Percentiles rank a stretch among this genome's conserved stretches.
Evolutionary conservation across 2,329 filamentous ascomycete species (phyloP).

Genomic region (Hypomyces rosellus): DNA sequence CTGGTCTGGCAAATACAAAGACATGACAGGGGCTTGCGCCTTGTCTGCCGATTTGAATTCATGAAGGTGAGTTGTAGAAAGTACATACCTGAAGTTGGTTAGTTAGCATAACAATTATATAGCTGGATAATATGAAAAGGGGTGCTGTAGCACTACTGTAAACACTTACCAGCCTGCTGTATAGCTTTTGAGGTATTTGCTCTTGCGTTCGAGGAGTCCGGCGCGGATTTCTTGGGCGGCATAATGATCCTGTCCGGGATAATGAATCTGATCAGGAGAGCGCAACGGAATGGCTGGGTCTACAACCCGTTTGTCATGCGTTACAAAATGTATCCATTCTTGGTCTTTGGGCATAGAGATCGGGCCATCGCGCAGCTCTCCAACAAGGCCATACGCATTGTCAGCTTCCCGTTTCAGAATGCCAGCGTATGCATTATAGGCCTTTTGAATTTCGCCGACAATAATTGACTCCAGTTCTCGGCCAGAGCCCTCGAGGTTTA

Average conservation of each 20-base stretch:
- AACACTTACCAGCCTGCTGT: conserved; percentile 77
- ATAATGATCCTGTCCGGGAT: conserved; percentile 83
- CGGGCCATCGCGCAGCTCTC: conserved; percentile 76
- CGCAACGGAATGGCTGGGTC: conserved; percentile 76
- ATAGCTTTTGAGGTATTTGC: conserved; percentile 97
- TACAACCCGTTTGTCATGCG: conserved; percentile 76
- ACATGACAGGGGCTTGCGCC: conserved; percentile 89
- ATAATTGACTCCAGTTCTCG: conserved; percentile 94
- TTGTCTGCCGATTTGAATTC: conserved; percentile 99
- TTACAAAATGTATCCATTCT: conserved; percentile 83
- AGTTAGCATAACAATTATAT: background rate
- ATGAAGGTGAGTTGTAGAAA: conserved; percentile 93
- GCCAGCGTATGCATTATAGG: conserved; percentile 87
- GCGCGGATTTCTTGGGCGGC: conserved; percentile 78
- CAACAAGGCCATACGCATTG: conserved; percentile 67
- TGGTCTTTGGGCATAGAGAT: conserved; percentile 90
- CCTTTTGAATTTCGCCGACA: conserved; percentile 95
- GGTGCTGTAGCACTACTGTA: too few relatives aligned
- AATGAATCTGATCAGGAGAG: conserved; percentile 74
- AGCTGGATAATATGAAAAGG: background rate
- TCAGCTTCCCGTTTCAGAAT: conserved; percentile 90
- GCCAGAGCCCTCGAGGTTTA: conserved; percentile 90
- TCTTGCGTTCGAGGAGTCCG: conserved; percentile 92
- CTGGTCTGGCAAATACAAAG: conserved; percentile 87
- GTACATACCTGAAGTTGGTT: conserved; percentile 65